Percentiles rank a stretch among this genome's conserved stretches.
Conservation (phyloP, 257 asterid genomes). For the Echites panduratus region DNA sequence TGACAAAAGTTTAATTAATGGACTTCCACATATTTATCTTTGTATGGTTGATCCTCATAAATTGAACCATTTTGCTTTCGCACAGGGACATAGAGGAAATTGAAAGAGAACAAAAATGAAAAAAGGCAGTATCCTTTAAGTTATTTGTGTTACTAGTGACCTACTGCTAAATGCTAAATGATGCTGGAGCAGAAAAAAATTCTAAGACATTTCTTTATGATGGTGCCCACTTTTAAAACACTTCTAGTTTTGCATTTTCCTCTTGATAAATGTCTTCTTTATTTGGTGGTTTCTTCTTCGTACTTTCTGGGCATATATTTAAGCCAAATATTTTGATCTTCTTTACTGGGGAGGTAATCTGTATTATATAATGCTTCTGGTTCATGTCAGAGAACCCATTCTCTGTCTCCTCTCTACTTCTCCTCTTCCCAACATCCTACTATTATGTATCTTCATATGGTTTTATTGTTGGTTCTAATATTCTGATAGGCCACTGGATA, state of each 20-base stretch:
- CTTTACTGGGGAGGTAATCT: background rate
- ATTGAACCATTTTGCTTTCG: background rate
- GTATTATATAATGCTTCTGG: background rate
- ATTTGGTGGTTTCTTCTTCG: no score
- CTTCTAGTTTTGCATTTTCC: background rate
- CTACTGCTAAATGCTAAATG: background rate
- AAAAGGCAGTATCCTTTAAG: background rate
- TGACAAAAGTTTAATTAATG: no score
- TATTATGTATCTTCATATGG: no score
- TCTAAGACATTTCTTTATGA: background rate
- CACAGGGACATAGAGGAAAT: background rate
- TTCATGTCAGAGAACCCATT: background rate
- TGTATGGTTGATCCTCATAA: background rate
- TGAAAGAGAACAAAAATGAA: background rate
- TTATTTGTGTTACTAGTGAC: background rate
- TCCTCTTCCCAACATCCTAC: no score
- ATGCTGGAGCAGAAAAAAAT: background rate
- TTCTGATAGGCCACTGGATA: constrained; percentile 32
- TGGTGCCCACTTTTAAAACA: background rate
- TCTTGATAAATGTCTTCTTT: background rate
- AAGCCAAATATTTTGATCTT: background rate
- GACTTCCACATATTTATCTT: background rate
- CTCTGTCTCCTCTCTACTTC: no score
- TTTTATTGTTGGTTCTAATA: no score
- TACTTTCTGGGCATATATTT: no score